A percentile compares a stretch with the other conserved stretches of the same genome.
Conservation (phyloP, 2,329 filamentous ascomycete species). For the Chaetomiaceae sp. region DNA sequence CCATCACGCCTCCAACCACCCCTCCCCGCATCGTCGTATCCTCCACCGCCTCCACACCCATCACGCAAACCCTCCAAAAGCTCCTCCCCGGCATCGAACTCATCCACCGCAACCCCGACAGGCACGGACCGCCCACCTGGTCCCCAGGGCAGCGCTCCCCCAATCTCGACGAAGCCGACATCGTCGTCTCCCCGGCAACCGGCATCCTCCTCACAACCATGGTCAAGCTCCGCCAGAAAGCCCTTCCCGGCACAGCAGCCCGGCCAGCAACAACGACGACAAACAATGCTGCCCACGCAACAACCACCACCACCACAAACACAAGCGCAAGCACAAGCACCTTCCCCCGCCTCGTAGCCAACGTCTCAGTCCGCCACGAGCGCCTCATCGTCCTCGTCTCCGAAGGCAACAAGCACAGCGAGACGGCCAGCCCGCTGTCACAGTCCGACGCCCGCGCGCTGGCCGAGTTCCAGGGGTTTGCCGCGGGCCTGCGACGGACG, state of each 20-base stretch:
- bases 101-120: conserved; percentile 29
- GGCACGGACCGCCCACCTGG: conserved; percentile 23
- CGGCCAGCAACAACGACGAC: conserved; percentile 44
- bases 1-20: conserved; percentile 9
- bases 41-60: conserved; percentile 1
- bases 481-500: conserved; percentile 31
- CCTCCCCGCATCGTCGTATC: conserved; percentile 28
- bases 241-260: conserved; percentile 36
- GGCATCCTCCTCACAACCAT: conserved; percentile 68
- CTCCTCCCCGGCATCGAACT: conserved; percentile 26
- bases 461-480: conserved; percentile 47
- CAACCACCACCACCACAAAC: conserved; percentile 28
- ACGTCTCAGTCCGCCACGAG: conserved; percentile 58
- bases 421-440: conserved; percentile 36
- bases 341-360: conserved; percentile 52
- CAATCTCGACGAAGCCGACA: conserved; percentile 59
- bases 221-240: conserved; percentile 65
- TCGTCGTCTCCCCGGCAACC: conserved; percentile 63
- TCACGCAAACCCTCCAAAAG: conserved; percentile 19
- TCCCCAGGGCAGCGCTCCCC: conserved; percentile 31
- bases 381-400: conserved; percentile 63
- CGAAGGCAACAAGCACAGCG: conserved; percentile 42
- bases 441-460: conserved; percentile 42
- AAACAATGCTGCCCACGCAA: conserved; percentile 18
- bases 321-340: conserved; percentile 29